Evolutionary conservation across 2,329 filamentous ascomycete species (phyloP).

Genomic region (Metarhizium humberi): DNA sequence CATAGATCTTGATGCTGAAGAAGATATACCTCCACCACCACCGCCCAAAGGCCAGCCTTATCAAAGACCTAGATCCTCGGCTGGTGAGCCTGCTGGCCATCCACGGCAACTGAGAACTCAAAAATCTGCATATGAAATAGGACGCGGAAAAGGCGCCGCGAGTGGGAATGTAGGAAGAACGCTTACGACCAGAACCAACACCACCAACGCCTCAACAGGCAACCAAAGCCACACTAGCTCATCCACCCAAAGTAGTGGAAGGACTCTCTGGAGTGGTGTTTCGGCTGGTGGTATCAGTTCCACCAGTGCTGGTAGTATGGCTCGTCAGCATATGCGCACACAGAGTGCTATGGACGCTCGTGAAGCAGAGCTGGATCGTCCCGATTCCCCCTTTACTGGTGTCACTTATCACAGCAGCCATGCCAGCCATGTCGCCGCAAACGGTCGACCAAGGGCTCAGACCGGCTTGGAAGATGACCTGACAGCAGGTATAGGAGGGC

Average conservation of each 20-base stretch:
- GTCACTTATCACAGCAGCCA: constrained; percentile 91
- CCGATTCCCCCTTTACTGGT: constrained; percentile 60
- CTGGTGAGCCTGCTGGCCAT: constrained; percentile 31
- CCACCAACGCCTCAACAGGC: constrained; percentile 67
- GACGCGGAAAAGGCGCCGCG: constrained; percentile 24
- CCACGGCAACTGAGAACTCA: constrained; percentile 48
- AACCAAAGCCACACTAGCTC: constrained; percentile 64
- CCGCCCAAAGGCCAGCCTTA: constrained; percentile 46
- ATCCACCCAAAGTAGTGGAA: constrained; percentile 68
- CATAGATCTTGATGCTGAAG: constrained; percentile 14
- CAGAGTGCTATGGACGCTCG: constrained; percentile 57
- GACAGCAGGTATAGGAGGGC: constrained; percentile 64
- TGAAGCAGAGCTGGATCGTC: constrained; percentile 44
- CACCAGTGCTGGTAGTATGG: constrained; percentile 89
- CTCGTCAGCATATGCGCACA: constrained; percentile 60
- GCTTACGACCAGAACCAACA: constrained; percentile 79
- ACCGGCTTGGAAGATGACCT: constrained; percentile 57
- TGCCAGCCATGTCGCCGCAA: constrained; percentile 39
- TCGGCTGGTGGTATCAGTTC: constrained; percentile 89
- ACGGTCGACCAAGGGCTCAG: constrained; percentile 54
- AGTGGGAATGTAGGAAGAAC: constrained; percentile 57
- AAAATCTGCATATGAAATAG: constrained; percentile 73
- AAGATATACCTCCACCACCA: constrained; percentile 50
- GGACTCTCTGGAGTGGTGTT: constrained; percentile 86
- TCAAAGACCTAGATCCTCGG: constrained; percentile 50